Evolutionary conservation across 108 stramenopile species (phyloP).

Genomic region (Cyclotella baltica): DNA sequence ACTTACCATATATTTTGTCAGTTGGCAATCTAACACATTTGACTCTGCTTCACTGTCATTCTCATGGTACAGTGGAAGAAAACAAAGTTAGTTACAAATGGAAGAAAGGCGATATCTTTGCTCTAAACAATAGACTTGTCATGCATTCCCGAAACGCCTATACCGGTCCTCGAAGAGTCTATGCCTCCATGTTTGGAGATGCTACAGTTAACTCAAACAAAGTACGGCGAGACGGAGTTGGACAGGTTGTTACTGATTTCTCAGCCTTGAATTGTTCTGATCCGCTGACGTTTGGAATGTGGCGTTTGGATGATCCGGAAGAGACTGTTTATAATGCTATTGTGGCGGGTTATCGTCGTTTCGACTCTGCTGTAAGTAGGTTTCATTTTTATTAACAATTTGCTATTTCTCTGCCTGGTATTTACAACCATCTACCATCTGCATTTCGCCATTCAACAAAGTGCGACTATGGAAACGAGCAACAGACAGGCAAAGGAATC

Average conservation of each 20-base stretch:
- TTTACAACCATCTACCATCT: neutral
- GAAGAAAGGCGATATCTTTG: conserved; percentile 77
- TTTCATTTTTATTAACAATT: neutral
- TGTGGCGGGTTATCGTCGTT: conserved; percentile 80
- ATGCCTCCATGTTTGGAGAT: conserved; percentile 66
- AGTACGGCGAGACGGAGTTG: conserved; percentile 44
- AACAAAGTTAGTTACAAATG: conserved; percentile 74
- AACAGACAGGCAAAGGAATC: conserved; percentile 89
- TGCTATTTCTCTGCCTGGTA: too few species aligned
- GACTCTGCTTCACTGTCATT: neutral
- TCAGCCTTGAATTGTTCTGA: conserved; percentile 48
- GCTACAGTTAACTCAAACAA: neutral
- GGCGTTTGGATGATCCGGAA: conserved; percentile 75
- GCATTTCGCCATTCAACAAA: too few species aligned
- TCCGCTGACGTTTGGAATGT: conserved; percentile 87
- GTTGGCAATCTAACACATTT: neutral
- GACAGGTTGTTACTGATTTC: conserved; percentile 41
- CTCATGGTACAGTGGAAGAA: conserved; percentile 43
- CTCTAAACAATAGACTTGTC: conserved; percentile 78
- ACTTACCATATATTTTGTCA: neutral
- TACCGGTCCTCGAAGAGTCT: conserved; percentile 62
- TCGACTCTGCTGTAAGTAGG: conserved; percentile 79
- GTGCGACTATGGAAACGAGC: conserved; percentile 96
- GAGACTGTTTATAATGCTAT: conserved; percentile 85
- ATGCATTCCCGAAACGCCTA: conserved; percentile 88